Conservation (phyloP, 495 filamentous ascomycete species). For the Aspergillus nanangensis region DNA sequence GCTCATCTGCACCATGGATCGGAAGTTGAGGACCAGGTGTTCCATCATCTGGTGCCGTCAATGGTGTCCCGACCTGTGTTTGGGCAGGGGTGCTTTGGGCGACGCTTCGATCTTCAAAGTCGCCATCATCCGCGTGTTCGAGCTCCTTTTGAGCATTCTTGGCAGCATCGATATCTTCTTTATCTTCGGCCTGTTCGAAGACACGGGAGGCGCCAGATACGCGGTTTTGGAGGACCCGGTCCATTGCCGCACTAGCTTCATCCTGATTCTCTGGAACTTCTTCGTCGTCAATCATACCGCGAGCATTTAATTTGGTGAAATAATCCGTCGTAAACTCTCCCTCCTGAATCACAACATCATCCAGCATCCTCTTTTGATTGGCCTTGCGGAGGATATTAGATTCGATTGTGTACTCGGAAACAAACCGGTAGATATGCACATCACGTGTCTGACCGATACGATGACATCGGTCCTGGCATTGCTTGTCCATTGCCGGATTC, state of each 20-base stretch:
- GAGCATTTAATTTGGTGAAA: conserved; percentile 72
- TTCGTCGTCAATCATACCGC: conserved; percentile 63
- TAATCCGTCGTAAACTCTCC: conserved; percentile 98
- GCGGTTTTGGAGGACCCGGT: conserved; percentile 67
- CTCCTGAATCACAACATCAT: conserved; percentile 97
- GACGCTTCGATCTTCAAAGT: conserved; percentile 75
- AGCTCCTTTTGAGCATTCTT: conserved; percentile 85
- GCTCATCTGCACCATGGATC: conserved; percentile 23
- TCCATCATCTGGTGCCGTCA: conserved; percentile 15
- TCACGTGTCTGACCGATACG: conserved; percentile 98
- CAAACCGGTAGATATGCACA: conserved; percentile 96
- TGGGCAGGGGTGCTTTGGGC: conserved; percentile 35
- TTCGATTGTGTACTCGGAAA: conserved; percentile 97
- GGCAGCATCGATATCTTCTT: conserved; percentile 85
- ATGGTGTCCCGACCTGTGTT: conserved; percentile 26
- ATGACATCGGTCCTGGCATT: conserved; percentile 97
- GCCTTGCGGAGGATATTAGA: conserved; percentile 96
- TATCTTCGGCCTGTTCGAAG: conserved; percentile 85
- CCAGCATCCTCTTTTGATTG: conserved; percentile 94
- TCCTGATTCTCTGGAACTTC: conserved; percentile 54
- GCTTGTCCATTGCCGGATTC: conserved; percentile 99
- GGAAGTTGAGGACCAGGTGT: conserved; percentile 12
- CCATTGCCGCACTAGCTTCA: conserved; percentile 76
- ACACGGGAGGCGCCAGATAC: conserved; percentile 53
- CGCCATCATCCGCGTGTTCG: conserved; percentile 76